Evolutionary conservation across 2,329 filamentous ascomycete genomes (phyloP).

Genomic region (Eutypella sp.): DNA sequence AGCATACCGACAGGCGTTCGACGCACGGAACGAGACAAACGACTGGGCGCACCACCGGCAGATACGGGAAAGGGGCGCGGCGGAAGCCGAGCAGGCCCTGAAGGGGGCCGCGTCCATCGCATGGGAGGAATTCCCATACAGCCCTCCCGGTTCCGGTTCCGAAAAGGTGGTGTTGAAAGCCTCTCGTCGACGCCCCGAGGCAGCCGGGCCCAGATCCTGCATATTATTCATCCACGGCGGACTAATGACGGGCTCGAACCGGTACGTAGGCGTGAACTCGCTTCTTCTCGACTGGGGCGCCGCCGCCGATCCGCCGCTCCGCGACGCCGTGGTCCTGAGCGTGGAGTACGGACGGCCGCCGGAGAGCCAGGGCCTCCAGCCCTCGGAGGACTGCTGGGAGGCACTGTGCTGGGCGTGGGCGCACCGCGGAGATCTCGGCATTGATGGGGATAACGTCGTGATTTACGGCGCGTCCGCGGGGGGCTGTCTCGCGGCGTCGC

Average conservation of each 20-base stretch:
- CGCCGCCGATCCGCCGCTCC: neutral
- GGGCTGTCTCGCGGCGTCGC: neutral
- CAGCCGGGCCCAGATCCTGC: neutral
- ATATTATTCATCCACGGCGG: neutral
- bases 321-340: neutral
- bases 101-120: too few species aligned
- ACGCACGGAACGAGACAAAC: too few species aligned
- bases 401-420: neutral
- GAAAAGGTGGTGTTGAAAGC: too few species aligned
- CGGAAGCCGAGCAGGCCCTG: too few species aligned
- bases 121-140: too few species aligned
- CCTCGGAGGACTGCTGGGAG: neutral
- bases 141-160: too few species aligned
- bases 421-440: neutral
- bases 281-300: neutral
- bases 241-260: neutral
- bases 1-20: too few species aligned
- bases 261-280: neutral
- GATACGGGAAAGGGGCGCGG: too few species aligned
- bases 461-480: neutral
- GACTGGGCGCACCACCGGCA: too few species aligned
- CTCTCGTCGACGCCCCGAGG: too few species aligned
- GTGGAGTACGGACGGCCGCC: neutral
- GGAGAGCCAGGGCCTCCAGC: neutral
- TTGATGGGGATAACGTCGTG: neutral